Base-by-base conservation (phyloP, 2,329 filamentous ascomycete species). In the Aspergillus felis region DNA sequence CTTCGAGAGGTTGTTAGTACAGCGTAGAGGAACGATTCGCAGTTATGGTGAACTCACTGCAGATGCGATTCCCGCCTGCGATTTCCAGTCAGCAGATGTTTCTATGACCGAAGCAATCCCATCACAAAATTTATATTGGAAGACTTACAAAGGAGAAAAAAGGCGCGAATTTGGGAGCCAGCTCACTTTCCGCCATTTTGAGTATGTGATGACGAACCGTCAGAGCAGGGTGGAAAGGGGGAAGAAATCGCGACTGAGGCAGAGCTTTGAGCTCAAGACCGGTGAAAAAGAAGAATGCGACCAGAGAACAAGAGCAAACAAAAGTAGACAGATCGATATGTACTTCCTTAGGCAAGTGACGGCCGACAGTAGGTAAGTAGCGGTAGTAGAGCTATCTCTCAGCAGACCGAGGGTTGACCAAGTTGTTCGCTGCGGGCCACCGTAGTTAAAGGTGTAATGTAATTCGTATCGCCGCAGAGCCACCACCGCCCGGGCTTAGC, bases 91-190 rank as follows among this genome's bases (percentile, higher is more conserved):
- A 75, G 71, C 60, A 54, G 56, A 53, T 6, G 17, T 48, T 53
- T 35, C 24, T 20, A 22, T 51, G 29, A 29, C 17, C 14, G 14
- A 17, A 35, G 32, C 12, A 35, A 17, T 35, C 2, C 32, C 4
- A 28, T 22, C 3, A 53, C 27, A 52, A 58, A 50, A 56, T 61
- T n/a, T 12, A 51, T 17, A 28, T 14, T 50, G 41, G 22, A 50
- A 50, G 52, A 79, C 81, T 73, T 76, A 86, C 84, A 82, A 88
- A 87, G 73, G 85, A 85, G 69, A 88, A 81, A 78, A 88, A 88
- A 50, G 85, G 84, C 68, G 85, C 85, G 68, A 87, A 87, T 74
- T 83, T 84, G 64, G 85, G 85, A 57, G 84, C 75, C 60, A 80
- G 73, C 59, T 83, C 81, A 61, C 77, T 82, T 59, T 76, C 75